A percentile compares a stretch with the other conserved stretches of the same genome.
phyloP scores from a whole-genome alignment of 345 rosid species.

The Hypericum androsaemum region DNA sequence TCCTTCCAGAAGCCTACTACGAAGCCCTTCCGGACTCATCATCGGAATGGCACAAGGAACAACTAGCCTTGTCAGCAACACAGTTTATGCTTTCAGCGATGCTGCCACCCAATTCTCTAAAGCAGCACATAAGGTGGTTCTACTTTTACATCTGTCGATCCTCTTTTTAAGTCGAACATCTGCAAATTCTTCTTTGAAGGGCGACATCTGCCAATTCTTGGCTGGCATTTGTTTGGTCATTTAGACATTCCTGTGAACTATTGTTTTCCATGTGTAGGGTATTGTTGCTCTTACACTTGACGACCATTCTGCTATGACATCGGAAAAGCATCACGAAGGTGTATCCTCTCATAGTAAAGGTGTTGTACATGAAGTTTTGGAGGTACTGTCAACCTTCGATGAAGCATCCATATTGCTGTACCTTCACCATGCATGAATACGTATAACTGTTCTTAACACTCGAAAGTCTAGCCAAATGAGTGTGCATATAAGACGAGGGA shows the following conservation, averaged over 20 bases:
- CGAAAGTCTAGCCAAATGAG: no score
- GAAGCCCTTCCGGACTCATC: constrained; percentile 87
- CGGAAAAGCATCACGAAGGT: constrained; percentile 64
- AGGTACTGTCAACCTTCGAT: constrained; percentile 37
- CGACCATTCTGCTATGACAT: constrained; percentile 73
- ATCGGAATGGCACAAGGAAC: constrained; percentile 94
- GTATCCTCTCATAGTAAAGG: constrained; percentile 78
- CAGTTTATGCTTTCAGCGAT: constrained; percentile 87
- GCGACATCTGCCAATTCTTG: no score
- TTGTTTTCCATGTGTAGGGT: constrained; percentile 40
- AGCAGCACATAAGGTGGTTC: constrained; percentile 89
- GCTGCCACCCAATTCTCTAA: constrained; percentile 95
- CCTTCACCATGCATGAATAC: not conserved
- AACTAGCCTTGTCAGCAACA: constrained; percentile 77
- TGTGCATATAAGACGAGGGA: no score
- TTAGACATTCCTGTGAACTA: no score
- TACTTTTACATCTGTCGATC: not conserved
- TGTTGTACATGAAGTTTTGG: constrained; percentile 81
- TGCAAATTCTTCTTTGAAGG: no score
- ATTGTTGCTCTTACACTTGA: constrained; percentile 91
- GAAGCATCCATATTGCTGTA: not conserved
- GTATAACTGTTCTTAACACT: no score
- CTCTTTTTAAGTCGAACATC: no score
- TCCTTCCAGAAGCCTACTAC: constrained; percentile 54
- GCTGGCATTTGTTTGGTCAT: no score